Conservation (phyloP, 2,329 filamentous ascomycete genomes). For the Xylaria polymorpha region DNA sequence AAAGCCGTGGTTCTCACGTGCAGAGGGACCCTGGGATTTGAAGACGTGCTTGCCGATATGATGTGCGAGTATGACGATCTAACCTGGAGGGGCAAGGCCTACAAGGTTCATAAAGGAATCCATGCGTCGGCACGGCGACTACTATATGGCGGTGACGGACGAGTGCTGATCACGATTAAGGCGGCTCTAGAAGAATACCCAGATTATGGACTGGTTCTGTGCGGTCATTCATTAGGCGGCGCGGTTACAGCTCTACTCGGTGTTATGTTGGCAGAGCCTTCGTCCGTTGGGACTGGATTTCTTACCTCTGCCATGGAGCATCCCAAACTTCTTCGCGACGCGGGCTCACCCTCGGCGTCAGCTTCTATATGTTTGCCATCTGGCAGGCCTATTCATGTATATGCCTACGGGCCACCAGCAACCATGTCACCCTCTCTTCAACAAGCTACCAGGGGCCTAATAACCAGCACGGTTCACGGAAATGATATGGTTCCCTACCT, state of each 20-base stretch:
- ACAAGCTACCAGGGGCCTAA: slow-evolving; percentile 76
- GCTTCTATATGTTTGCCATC: slow-evolving; percentile 67
- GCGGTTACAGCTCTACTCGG: slow-evolving; percentile 77
- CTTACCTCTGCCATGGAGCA: slow-evolving; percentile 68
- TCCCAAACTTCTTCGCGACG: slow-evolving; percentile 54
- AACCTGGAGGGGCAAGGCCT: slow-evolving; percentile 70
- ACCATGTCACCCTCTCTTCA: slow-evolving; percentile 78
- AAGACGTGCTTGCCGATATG: slow-evolving; percentile 79
- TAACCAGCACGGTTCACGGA: slow-evolving; percentile 79
- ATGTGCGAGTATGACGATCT: slow-evolving; percentile 78
- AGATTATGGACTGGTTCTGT: slow-evolving; percentile 76
- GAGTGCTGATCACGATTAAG: slow-evolving; percentile 73
- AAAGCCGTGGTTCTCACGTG: slow-evolving; percentile 79
- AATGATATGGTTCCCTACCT: slow-evolving; percentile 79
- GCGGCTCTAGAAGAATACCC: slow-evolving; percentile 73
- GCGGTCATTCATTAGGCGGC: slow-evolving; percentile 76
- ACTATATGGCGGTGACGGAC: slow-evolving; percentile 73
- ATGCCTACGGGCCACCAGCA: slow-evolving; percentile 80
- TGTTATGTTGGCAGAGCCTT: slow-evolving; percentile 76
- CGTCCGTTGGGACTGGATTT: slow-evolving; percentile 66
- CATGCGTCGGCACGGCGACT: slow-evolving; percentile 76
- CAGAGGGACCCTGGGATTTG: slow-evolving; percentile 77
- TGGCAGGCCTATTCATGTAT: slow-evolving; percentile 79
- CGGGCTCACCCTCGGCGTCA: slow-evolving; percentile 35
- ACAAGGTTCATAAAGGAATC: slow-evolving; percentile 80